A percentile compares a stretch with the other conserved stretches of the same genome.
Evolutionary conservation across 768 basidiomycete species (phyloP).

Genomic region (Leccinellum rugosiceps): DNA sequence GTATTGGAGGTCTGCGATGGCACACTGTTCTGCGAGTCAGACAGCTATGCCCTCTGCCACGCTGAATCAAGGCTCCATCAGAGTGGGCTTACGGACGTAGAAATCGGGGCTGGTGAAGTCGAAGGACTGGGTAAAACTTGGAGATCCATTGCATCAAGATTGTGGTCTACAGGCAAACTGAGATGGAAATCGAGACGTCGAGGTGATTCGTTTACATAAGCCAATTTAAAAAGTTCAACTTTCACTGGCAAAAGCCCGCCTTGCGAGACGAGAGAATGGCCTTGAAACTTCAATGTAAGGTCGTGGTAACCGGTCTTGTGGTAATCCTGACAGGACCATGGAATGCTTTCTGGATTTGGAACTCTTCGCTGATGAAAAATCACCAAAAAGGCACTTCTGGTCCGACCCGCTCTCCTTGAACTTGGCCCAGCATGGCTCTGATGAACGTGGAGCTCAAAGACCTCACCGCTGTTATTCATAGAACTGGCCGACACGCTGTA

Average conservation of each 20-base stretch:
- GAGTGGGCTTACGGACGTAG: not conserved
- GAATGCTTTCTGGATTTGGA: too few relatives aligned
- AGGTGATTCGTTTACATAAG: too few relatives aligned
- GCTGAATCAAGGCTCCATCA: not conserved
- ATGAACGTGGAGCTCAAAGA: slow-evolving; percentile 20
- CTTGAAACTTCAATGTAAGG: too few relatives aligned
- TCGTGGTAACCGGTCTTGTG: too few relatives aligned
- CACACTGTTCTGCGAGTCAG: not conserved
- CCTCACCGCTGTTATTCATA: slow-evolving; percentile 15
- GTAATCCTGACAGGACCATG: too few relatives aligned
- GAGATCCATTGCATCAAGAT: not conserved
- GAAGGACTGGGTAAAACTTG: not conserved
- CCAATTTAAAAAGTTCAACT: too few relatives aligned
- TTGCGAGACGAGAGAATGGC: too few relatives aligned
- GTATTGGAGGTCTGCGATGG: not conserved
- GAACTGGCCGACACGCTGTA: slow-evolving; percentile 14
- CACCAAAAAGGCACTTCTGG: not conserved
- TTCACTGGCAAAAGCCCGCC: too few relatives aligned
- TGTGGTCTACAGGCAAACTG: not conserved
- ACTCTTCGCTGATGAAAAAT: not conserved
- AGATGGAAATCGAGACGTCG: too few relatives aligned
- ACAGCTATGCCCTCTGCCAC: not conserved
- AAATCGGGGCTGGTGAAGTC: not conserved
- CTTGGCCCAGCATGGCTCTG: slow-evolving; percentile 13
- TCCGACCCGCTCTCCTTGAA: not conserved